These are phyloP conservation scores for Eremomyces bilateralis DNA, from an alignment of 495 filamentous ascomycete species.

Conservation along the genomic window DNA sequence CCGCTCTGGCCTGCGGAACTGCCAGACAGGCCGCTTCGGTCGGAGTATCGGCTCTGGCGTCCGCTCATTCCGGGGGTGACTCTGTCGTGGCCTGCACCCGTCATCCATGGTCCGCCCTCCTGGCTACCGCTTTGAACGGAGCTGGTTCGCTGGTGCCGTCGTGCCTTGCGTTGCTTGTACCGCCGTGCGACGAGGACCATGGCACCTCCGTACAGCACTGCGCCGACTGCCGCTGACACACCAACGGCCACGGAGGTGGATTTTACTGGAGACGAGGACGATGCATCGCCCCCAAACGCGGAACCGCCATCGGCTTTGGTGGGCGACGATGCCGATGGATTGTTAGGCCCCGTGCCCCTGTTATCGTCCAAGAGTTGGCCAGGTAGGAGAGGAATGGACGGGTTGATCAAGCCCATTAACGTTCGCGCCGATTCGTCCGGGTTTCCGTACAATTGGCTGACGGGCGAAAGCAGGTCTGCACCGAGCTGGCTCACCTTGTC, in stretches of 20 bases:
- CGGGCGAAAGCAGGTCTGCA: slow-evolving; percentile 43
- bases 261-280: slow-evolving; percentile 33
- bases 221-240: slow-evolving; percentile 53
- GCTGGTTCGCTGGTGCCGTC: slow-evolving; percentile 55
- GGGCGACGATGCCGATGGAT: slow-evolving; percentile 12
- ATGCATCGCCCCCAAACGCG: slow-evolving; percentile 23
- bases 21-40: slow-evolving; percentile 12
- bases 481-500: slow-evolving; percentile 38
- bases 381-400: slow-evolving; percentile 56
- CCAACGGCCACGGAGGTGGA: slow-evolving; percentile 72
- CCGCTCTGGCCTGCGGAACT: slow-evolving; percentile 32
- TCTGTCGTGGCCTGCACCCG: too few relatives aligned
- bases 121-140: slow-evolving; percentile 27
- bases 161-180: slow-evolving; percentile 63
- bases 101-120: slow-evolving; percentile 32
- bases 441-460: slow-evolving; percentile 52
- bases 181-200: slow-evolving; percentile 92
- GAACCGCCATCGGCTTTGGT: slow-evolving; percentile 20
- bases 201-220: slow-evolving; percentile 85
- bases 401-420: slow-evolving; percentile 64
- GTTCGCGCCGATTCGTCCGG: slow-evolving; percentile 32
- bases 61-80: slow-evolving; percentile 26
- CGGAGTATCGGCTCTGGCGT: slow-evolving; percentile 29
- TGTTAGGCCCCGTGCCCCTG: slow-evolving; percentile 13
- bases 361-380: slow-evolving; percentile 25